A percentile compares a stretch with the other conserved stretches of the same genome.
These are phyloP conservation scores for Dovyalis caffra DNA, from an alignment of 345 rosid genomes.

Conservation along the genomic window DNA sequence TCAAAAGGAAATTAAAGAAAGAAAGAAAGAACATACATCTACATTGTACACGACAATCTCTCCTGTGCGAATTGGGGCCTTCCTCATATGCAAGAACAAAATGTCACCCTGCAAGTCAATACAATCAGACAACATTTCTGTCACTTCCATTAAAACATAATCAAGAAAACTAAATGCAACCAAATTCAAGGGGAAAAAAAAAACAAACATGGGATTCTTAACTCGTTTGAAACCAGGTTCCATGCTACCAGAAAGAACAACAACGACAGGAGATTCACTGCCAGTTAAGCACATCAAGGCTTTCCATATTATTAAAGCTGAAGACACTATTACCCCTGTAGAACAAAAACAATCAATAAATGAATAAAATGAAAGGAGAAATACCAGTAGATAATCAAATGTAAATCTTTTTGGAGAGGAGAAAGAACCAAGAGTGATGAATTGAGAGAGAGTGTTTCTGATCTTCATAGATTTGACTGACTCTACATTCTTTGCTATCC, in stretches of 20 bases:
- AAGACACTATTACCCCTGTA: slow-evolving; percentile 57
- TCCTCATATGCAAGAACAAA: slow-evolving; percentile 60
- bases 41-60: slow-evolving; percentile 66
- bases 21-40: slow-evolving; percentile 40
- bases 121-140: too few relatives aligned
- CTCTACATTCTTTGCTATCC: too few relatives aligned
- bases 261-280: slow-evolving; percentile 71
- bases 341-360: background rate
- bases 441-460: too few relatives aligned
- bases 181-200: too few relatives aligned
- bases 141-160: too few relatives aligned
- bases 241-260: slow-evolving; percentile 75
- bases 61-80: slow-evolving; percentile 68
- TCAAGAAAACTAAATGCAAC: background rate
- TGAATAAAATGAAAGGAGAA: background rate
- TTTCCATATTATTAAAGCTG: slow-evolving; percentile 78
- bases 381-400: too few relatives aligned
- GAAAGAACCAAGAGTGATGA: background rate
- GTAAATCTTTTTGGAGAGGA: background rate
- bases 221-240: slow-evolving; percentile 81
- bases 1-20: background rate
- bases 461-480: too few relatives aligned
- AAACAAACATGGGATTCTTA: background rate
- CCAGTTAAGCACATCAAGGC: slow-evolving; percentile 68
- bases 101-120: slow-evolving; percentile 60